Conservation (phyloP, 768 basidiomycete genomes). For the Boletus speciosus region DNA sequence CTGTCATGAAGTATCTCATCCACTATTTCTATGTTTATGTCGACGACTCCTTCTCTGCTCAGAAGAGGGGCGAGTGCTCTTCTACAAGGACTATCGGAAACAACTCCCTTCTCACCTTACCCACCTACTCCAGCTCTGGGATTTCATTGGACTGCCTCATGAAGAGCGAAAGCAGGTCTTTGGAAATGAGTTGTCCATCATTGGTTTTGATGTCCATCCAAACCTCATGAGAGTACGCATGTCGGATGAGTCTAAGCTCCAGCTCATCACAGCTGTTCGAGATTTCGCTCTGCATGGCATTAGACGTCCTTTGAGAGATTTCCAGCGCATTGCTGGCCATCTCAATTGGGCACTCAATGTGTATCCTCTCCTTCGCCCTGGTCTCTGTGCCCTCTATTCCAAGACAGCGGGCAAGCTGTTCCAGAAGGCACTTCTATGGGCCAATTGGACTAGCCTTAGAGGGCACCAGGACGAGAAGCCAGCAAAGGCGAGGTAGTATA, state of each 20-base stretch:
- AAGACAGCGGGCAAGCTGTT: too few relatives aligned
- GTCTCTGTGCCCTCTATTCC: too few relatives aligned
- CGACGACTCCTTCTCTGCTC: constrained; percentile 24
- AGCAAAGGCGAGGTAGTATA: too few relatives aligned
- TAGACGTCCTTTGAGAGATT: neutral
- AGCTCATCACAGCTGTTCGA: too few relatives aligned
- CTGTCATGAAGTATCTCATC: constrained; percentile 12
- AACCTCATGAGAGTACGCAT: neutral
- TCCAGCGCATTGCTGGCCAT: neutral
- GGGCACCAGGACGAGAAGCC: too few relatives aligned
- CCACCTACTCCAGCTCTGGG: constrained; percentile 29
- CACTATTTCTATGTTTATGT: constrained; percentile 24
- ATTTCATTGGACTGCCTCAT: constrained; percentile 30
- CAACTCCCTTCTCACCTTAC: neutral
- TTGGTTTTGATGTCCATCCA: constrained; percentile 14
- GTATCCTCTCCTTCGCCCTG: too few relatives aligned
- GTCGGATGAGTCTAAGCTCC: neutral
- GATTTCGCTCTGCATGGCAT: neutral
- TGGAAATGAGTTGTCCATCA: neutral
- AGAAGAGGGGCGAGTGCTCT: neutral
- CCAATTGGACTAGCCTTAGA: too few relatives aligned
- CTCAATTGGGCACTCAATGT: constrained; percentile 18
- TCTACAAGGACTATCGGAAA: neutral
- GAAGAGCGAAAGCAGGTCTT: constrained; percentile 29
- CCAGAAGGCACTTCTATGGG: too few relatives aligned